Conservation (phyloP, 2,329 filamentous ascomycete species). For the Fusarium pseudoanthophilum region DNA sequence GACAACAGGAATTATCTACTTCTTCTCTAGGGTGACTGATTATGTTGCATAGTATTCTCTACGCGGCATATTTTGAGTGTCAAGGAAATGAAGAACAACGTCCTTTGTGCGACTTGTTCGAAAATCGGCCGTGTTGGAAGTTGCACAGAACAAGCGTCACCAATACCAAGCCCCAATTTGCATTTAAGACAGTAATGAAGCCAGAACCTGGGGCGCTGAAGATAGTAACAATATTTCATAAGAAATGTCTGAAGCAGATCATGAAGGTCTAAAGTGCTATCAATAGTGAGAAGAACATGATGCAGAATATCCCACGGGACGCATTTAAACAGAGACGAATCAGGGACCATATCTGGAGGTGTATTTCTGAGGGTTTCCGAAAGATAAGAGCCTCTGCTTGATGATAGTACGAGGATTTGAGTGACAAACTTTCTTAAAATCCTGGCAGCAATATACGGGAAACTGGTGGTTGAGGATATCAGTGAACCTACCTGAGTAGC, state of each 20-base stretch:
- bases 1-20: background rate
- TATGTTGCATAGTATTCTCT: background rate
- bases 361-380: rapidly evolving
- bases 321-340: background rate
- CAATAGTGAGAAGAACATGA: background rate
- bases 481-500: background rate
- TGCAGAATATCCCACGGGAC: background rate
- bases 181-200: background rate
- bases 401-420: rapidly evolving
- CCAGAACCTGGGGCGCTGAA: background rate
- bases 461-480: background rate
- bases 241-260: background rate
- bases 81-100: background rate
- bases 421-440: background rate
- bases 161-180: background rate
- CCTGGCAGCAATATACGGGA: background rate
- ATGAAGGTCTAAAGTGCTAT: background rate
- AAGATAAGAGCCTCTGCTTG: rapidly evolving
- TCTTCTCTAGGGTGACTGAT: background rate
- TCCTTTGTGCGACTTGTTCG: background rate
- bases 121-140: background rate
- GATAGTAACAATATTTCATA: background rate
- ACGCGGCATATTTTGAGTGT: background rate
- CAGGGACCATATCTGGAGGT: rapidly evolving
- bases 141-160: background rate